A percentile compares a stretch with the other conserved stretches of the same genome.
phyloP scores from a whole-genome alignment of 306 rosid genomes.

The Gillenia trifoliata region DNA sequence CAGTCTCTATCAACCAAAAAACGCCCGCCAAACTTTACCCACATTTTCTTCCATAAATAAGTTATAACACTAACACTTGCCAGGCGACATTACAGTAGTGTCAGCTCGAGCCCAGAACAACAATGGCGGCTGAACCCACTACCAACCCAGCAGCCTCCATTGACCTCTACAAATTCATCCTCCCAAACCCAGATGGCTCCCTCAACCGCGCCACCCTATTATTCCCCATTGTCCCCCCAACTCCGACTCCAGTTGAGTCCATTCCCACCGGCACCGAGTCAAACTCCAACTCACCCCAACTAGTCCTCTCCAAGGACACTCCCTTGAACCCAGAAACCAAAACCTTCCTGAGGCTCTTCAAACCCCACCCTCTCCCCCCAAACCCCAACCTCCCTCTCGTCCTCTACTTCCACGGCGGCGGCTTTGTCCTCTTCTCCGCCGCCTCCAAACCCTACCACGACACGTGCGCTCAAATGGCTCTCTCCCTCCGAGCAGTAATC shows the following conservation, averaged over 20 bases:
- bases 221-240: constrained; percentile 24
- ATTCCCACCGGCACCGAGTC: background rate
- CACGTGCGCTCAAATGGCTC: constrained; percentile 25
- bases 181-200: constrained; percentile 58
- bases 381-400: constrained; percentile 30
- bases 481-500: constrained; percentile 25
- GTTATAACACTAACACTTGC: background rate
- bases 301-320: constrained; percentile 46
- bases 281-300: constrained; percentile 6
- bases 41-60: background rate
- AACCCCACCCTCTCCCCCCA: constrained; percentile 40
- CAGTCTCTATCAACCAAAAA: no score
- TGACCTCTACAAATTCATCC: constrained; percentile 38
- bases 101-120: background rate
- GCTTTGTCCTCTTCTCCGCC: constrained; percentile 58
- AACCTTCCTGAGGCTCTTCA: constrained; percentile 62
- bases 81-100: background rate
- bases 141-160: constrained; percentile 2
- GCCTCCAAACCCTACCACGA: constrained; percentile 51
- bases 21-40: no score
- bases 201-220: constrained; percentile 30
- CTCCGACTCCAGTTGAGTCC: background rate
- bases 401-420: constrained; percentile 78
- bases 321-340: constrained; percentile 40
- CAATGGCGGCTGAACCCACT: constrained; percentile 35